These are phyloP conservation scores for Colletotrichum tropicicola DNA, from an alignment of 2,329 filamentous ascomycete genomes.

Conservation along the genomic window DNA sequence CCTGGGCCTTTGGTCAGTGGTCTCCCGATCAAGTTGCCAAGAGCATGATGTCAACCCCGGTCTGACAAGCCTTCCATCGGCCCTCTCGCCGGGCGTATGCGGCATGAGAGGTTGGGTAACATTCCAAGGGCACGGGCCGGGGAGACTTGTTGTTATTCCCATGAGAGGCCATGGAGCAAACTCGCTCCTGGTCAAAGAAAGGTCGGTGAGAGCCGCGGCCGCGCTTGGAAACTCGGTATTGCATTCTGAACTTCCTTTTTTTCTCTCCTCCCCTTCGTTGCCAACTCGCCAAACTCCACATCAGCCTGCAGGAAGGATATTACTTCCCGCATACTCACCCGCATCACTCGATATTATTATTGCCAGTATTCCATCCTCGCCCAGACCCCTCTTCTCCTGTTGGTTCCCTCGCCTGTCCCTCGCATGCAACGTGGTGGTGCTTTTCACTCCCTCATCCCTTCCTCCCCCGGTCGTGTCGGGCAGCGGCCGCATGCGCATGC, in stretches of 20 bases:
- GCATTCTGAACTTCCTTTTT: background rate
- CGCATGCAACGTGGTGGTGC: background rate
- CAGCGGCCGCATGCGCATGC: background rate
- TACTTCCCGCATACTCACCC: constrained; percentile 1
- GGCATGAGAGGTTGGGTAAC: background rate
- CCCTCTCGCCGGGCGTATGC: background rate
- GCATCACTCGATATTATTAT: background rate
- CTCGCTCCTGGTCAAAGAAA: background rate
- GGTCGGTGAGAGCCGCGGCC: background rate
- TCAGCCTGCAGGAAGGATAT: background rate
- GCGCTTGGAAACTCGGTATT: background rate
- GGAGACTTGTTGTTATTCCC: background rate
- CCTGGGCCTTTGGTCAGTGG: too few species aligned
- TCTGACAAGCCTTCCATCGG: too few species aligned
- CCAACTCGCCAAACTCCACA: constrained; percentile 1
- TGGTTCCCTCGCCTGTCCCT: background rate
- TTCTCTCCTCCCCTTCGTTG: background rate
- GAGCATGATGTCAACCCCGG: background rate
- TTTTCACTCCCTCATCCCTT: background rate
- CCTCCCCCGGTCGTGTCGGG: background rate
- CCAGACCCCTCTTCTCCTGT: background rate
- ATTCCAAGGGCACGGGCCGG: background rate
- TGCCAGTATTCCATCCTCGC: background rate
- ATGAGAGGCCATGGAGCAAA: background rate
- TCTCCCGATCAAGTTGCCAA: background rate